Evolutionary conservation across 2,329 filamentous ascomycete genomes (phyloP).

Genomic region (Trichoderma lentiforme): DNA sequence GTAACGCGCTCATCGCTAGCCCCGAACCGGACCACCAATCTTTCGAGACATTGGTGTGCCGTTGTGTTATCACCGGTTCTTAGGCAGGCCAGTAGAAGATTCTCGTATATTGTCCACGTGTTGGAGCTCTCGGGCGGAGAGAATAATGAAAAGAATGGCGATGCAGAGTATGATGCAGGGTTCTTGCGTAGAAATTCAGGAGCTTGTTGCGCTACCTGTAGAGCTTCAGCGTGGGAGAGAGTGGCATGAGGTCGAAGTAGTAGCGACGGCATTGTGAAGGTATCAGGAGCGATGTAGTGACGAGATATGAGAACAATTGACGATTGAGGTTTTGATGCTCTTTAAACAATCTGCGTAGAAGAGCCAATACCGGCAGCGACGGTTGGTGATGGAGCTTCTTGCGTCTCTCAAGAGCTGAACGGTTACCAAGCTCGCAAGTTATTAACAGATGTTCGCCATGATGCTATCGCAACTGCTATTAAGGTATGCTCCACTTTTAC

Average conservation of each 20-base stretch:
- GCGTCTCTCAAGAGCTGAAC: neutral
- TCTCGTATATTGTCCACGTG: conserved; percentile 82
- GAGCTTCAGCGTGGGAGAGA: conserved; percentile 53
- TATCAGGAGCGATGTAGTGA: neutral
- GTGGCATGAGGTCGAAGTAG: conserved; percentile 56
- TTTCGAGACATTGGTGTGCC: conserved; percentile 71
- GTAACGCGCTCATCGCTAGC: conserved; percentile 79
- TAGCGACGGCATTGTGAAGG: conserved; percentile 45
- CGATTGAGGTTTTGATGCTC: neutral
- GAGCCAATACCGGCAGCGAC: neutral
- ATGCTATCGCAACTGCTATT: conserved; percentile 5
- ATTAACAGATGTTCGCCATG: conserved; percentile 10
- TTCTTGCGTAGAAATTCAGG: conserved; percentile 53
- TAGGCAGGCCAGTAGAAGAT: conserved; percentile 78
- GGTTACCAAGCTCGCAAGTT: neutral
- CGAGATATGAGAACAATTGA: neutral
- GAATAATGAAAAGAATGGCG: conserved; percentile 51
- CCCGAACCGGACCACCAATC: conserved; percentile 77
- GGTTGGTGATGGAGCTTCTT: neutral
- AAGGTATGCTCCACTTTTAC: neutral
- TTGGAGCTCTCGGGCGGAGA: conserved; percentile 68
- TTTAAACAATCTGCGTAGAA: neutral
- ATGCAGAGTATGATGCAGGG: conserved; percentile 53
- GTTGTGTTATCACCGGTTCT: conserved; percentile 78
- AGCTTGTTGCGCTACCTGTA: conserved; percentile 60